Evolutionary conservation across 106 monocot genomes (phyloP).

Genomic region (Amphibolis antarctica): DNA sequence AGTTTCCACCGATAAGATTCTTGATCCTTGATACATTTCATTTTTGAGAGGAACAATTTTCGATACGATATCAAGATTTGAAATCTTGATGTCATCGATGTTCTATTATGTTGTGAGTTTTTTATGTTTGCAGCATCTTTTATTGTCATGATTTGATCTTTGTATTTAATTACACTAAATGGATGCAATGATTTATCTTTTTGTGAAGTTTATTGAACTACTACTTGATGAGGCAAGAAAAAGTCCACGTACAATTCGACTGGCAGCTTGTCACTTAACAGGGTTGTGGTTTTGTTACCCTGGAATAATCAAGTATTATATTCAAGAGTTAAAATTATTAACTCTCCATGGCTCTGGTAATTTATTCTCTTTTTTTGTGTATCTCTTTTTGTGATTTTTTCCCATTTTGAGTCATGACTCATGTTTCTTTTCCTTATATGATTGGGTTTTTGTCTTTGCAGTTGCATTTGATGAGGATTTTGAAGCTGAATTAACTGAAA

Average conservation of each 20-base stretch:
- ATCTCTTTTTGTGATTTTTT: not conserved
- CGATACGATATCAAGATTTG: no score
- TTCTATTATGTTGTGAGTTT: no score
- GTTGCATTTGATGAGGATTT: conserved; percentile 99
- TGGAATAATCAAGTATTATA: conserved; percentile 59
- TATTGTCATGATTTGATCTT: not conserved
- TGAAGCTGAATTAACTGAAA: conserved; percentile 85
- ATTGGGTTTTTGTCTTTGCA: conserved; percentile 5
- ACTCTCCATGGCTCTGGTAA: conserved; percentile 89
- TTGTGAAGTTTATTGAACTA: conserved; percentile 61
- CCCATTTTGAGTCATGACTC: not conserved
- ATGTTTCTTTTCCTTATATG: not conserved
- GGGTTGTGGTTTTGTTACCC: conserved; percentile 77
- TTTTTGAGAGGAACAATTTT: no score
- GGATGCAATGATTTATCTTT: not conserved
- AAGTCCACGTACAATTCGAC: conserved; percentile 88
- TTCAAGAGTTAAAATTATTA: conserved; percentile 69
- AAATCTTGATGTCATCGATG: no score
- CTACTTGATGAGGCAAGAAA: conserved; percentile 70
- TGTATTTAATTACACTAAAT: not conserved
- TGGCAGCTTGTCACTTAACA: conserved; percentile 79
- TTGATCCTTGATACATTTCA: no score
- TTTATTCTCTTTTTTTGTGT: not conserved
- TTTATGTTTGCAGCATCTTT: not conserved
- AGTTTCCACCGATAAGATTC: no score